Percentiles rank a stretch among this genome's conserved stretches.
Evolutionary conservation across 2,329 filamentous ascomycete species (phyloP).

Genomic region (Albifimbria verrucaria): DNA sequence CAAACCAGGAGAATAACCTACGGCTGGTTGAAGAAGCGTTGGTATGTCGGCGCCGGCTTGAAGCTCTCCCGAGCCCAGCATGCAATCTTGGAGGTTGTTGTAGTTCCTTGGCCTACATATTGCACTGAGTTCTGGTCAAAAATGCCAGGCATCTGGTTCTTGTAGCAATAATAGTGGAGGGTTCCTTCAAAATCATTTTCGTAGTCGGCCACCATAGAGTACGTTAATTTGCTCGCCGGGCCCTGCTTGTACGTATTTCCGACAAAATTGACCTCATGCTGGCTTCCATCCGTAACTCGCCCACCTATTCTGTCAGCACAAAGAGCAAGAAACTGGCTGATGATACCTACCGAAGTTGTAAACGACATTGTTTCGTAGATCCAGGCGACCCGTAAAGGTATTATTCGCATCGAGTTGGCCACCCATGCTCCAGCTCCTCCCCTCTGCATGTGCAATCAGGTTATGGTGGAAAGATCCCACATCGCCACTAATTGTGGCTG

Average conservation of each 20-base stretch:
- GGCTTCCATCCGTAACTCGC: constrained; percentile 29
- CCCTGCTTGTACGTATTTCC: constrained; percentile 30
- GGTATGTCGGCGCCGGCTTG: constrained; percentile 22
- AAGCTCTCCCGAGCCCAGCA: constrained; percentile 28
- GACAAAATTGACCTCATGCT: constrained; percentile 28
- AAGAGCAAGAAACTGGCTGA: not conserved
- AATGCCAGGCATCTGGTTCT: constrained; percentile 26
- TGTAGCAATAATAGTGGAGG: constrained; percentile 29
- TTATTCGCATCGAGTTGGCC: constrained; percentile 25
- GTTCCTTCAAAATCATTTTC: constrained; percentile 26
- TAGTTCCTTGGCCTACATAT: constrained; percentile 18
- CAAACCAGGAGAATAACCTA: not conserved
- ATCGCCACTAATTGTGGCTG: constrained; percentile 26
- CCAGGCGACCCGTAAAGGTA: constrained; percentile 25
- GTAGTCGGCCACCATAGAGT: constrained; percentile 13
- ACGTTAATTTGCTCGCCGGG: constrained; percentile 23
- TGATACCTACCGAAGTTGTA: constrained; percentile 27
- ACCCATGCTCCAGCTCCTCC: constrained; percentile 32
- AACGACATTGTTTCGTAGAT: constrained; percentile 32
- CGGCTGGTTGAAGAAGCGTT: constrained; percentile 23
- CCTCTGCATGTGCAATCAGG: constrained; percentile 25
- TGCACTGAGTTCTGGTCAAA: constrained; percentile 24
- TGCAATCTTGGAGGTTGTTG: constrained; percentile 15
- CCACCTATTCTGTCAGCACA: too few species aligned
- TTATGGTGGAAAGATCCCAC: constrained; percentile 33